Evolutionary conservation across 176 grass and related monocot species (phyloP), one percentile per base, ranked within the genome.

Genomic region (Rhynchospora pubera): DNA sequence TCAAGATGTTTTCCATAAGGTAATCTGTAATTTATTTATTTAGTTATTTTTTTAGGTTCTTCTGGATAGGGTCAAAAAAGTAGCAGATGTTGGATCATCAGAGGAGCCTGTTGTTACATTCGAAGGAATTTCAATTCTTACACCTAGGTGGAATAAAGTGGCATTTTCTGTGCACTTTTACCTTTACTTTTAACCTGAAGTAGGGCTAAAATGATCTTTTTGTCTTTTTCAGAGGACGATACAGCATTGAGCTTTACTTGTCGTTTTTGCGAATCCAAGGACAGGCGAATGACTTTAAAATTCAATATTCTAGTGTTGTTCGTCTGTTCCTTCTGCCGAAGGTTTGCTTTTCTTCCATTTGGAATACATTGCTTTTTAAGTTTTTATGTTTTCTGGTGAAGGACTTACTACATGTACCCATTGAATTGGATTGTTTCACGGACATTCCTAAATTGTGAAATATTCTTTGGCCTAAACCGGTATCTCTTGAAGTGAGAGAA

Each of bases 281-380:
- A 78, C 90, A 92, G 83, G 95, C 92, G 63, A 98, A 82, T 91
- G 95, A 98, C 91, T 98, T 98, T 90, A 98, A 98, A 87, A 98
- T 98, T 67, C 95, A 91, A 68, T 98, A 94, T 88, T 85, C 90
- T 83, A 98, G 90, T 94, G 84, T 98, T 85, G 81, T 94, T 68
- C 90, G 92, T 14, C 90, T 98, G 23, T 98, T 94, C 86, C 87
- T 94, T 78, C 83, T 98, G 34, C 92, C 95, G 74, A 98, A 97
- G 94, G 94, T 94, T 86, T 32, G 43, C 7, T 39, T 39, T 39
- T 39, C 34, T 39, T 39, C 34, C 34, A 39, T 39, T 39, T 39
- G 34, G 34, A 39, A 39, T 39, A 39, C 34, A 18, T 30, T 30
- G 23, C 34, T 39, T 39, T 39, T 39, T 39, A 39, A 39, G 16